Evolutionary conservation across 495 filamentous ascomycete genomes (phyloP), one percentile per base, ranked within the genome.

Genomic region (Talaromyces stipitatus): DNA sequence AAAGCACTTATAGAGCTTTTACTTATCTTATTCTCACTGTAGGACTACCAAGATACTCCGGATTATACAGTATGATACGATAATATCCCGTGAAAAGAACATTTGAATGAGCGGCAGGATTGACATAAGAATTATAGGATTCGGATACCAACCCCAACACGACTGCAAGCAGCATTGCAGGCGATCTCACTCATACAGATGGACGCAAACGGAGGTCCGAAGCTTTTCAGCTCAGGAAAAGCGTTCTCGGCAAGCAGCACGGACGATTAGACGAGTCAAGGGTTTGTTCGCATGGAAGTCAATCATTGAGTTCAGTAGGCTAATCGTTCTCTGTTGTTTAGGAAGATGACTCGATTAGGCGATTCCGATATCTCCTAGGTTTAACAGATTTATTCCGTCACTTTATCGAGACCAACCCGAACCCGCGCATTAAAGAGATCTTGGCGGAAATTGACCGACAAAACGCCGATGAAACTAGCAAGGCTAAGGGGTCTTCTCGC

Each of bases 321-420:
- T 48, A 26, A 48, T 20, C 20, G 12, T 24, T 48, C 2, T 58
- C 9, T 10, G 12, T 24, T 50, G 2, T 43, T 55, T 64, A 95
- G 90, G 92, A 97, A 72, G 90, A 96, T 76, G 95, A 99, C 64
- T 92, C 91, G 0, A 90, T 96, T 66, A 85, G 94, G 61, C 81
- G 95, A 67, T 98, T 97, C 68, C 89, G 91, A 50, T 97, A 99
- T 66, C 85, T 99, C 1, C 82, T 99, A 6, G 95, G 95, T 24
- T 77, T 97, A 50, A 99, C 95, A 46, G 95, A 99, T 66, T 82
- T 99, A 20, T 99, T 99, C 77, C 89, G 95, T 59, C 95, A 99
- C 72, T 99, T 99, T 71, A 99, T 99, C 74, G 91, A 97, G 65
- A 87, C 91, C 18, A 99, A 95, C 66, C 94, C 91, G 2, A 89